Evolutionary conservation across 1,284 basidiomycete genomes (phyloP).

Genomic region (Puccinia novopanici): DNA sequence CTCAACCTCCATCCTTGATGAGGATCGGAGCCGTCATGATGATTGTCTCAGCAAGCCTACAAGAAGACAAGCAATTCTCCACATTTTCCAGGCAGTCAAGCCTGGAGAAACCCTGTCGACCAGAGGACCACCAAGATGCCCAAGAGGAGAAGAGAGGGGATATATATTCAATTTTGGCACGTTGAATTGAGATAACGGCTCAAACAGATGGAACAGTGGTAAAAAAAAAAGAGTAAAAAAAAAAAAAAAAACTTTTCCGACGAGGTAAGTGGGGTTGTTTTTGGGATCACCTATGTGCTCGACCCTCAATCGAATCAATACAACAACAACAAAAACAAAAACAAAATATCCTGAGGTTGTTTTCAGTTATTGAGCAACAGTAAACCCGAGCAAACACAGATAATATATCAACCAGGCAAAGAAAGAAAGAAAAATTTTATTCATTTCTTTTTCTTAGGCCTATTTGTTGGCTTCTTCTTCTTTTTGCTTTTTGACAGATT

Average conservation of each 20-base stretch:
- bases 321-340: background rate
- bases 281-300: background rate
- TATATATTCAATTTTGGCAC: background rate
- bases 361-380: background rate
- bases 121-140: no score
- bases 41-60: no score
- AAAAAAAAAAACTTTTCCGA: background rate
- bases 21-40: no score
- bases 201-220: background rate
- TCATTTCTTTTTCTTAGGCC: background rate
- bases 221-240: no score
- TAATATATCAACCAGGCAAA: background rate
- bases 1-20: no score
- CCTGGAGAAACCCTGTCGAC: no score
- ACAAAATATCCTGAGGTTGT: background rate
- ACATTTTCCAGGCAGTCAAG: no score
- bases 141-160: no score
- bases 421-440: no score
- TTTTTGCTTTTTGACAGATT: background rate
- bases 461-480: background rate
- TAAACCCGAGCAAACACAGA: constrained; percentile 9
- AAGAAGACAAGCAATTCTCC: no score
- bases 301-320: constrained; percentile 1
- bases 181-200: background rate
- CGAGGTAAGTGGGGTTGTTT: background rate